Evolutionary conservation across 2,329 filamentous ascomycete genomes (phyloP), one percentile per base, ranked within the genome.

Genomic region (Fusarium scirpi): DNA sequence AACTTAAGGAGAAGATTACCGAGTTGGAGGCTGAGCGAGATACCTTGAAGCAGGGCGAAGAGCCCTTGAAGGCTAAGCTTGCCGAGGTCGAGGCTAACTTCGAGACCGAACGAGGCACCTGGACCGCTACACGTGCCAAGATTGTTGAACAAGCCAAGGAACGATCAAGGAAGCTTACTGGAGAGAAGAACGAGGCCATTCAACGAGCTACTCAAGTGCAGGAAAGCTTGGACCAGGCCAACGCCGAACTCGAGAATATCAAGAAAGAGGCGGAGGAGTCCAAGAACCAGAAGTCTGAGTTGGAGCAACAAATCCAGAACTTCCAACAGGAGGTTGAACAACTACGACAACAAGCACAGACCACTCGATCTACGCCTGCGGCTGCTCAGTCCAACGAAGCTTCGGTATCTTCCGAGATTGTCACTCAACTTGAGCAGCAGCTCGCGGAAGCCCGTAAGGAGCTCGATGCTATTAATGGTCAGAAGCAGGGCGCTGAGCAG

Each of bases 1-100:
- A 92, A 64, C 86, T 99, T 62, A 97, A 96, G 82, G 89, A 92
- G 76, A 90, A 91, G 63, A 88, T 98, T 56, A 82, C 89, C 9
- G 82, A 82, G 3, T 82, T 94, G 13, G 86, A 93, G 77, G 82
- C 84, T 30, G 91, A 94, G 76, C 87, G 90, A 10, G 86, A 92
- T 70, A 73, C 83, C 5, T 79, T 89, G 47, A 87, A 84, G 74
- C 79, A 83, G 63, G 81, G 82, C 8, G 85, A 86, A 62, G 77
- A 82, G 40, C 82, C 85, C 12, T 80, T 91, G n/a, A 84, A 85
- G 67, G 82, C 84, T 25, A 86, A 85, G 77, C 76, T 90, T 24
- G 78, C 84, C 27, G 85, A 88, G 71, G 77, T 86, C 2, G 85
- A 89, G 74, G 77, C 81, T 11, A 79, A 79, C 1, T 76, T 91